phyloP scores from a whole-genome alignment of 768 basidiomycete species.

The Clathrus columnatus region DNA sequence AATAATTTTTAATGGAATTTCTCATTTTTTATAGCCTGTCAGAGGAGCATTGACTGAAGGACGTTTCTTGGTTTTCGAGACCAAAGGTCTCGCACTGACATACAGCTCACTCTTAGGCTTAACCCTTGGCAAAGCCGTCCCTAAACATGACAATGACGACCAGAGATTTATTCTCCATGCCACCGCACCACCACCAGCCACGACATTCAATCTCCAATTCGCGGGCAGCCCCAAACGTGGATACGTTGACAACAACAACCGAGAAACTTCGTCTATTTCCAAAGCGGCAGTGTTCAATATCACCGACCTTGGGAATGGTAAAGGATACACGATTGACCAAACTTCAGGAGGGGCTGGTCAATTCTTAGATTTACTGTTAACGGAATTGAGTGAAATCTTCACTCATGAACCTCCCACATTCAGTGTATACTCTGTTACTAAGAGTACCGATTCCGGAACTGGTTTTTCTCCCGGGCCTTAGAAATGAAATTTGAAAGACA shows the following conservation, averaged over 20 bases:
- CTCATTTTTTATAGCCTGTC: not conserved
- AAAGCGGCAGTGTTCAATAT: conserved; percentile 6
- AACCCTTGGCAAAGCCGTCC: not conserved
- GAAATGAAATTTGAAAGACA: not conserved
- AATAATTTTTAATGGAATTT: not conserved
- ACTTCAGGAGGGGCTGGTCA: not conserved
- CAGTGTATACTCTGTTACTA: conserved; percentile 7
- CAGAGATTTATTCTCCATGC: conserved; percentile 10
- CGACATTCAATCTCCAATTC: conserved; percentile 8
- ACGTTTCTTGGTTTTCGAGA: conserved; percentile 13
- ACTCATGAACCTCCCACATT: not conserved
- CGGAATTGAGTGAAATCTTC: not conserved
- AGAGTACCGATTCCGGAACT: conserved; percentile 1
- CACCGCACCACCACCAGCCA: conserved; percentile 2
- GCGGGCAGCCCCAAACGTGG: conserved; percentile 1
- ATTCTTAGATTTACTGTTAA: not conserved
- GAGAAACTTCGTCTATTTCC: not conserved
- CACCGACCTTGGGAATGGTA: conserved; percentile 6
- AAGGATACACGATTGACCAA: conserved; percentile 8
- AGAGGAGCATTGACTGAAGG: conserved; percentile 15
- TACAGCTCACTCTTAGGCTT: not conserved
- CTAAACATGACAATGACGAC: not conserved
- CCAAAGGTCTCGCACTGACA: conserved; percentile 7
- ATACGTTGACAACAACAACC: not conserved
- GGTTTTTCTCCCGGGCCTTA: not conserved